Evolutionary conservation across 768 basidiomycete species (phyloP).

Genomic region (Pulveroboletus sp.): DNA sequence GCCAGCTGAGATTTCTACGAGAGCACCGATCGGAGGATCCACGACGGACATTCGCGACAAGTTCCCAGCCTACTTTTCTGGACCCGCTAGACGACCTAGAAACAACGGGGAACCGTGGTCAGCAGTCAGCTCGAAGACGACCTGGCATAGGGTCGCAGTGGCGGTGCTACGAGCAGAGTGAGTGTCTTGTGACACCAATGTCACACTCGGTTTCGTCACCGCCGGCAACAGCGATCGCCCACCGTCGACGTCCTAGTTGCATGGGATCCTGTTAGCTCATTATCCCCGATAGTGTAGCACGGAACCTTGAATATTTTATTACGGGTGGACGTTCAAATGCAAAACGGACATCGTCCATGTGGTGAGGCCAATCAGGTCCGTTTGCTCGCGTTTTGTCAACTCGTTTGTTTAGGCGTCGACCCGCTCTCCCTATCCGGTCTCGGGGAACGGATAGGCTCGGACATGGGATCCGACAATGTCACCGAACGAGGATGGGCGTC

Average conservation of each 20-base stretch:
- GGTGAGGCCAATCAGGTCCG: slow-evolving; percentile 14
- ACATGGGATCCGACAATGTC: slow-evolving; percentile 47
- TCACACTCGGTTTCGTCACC: slow-evolving; percentile 10
- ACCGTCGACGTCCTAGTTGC: background rate
- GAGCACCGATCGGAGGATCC: slow-evolving; percentile 58
- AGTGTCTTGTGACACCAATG: slow-evolving; percentile 9
- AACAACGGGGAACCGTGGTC: background rate
- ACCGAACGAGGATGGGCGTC: slow-evolving; percentile 51
- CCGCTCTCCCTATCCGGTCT: slow-evolving; percentile 10
- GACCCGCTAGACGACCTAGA: background rate
- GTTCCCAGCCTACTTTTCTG: slow-evolving; percentile 1
- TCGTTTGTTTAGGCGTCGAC: slow-evolving; percentile 16
- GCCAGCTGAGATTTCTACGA: slow-evolving; percentile 77
- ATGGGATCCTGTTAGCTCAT: slow-evolving; percentile 3
- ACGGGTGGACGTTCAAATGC: slow-evolving; percentile 16
- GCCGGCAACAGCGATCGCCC: slow-evolving; percentile 6
- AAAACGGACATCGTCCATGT: slow-evolving; percentile 26
- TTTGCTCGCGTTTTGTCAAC: slow-evolving; percentile 4
- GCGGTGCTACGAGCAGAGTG: slow-evolving; percentile 9
- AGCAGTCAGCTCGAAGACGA: background rate
- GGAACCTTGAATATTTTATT: background rate
- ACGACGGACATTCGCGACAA: slow-evolving; percentile 29
- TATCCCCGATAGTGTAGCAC: background rate
- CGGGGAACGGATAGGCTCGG: slow-evolving; percentile 19
- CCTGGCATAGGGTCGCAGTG: background rate